Evolutionary conservation across 805 yeast genomes (phyloP).

Genomic region (Cyberlindnera misumaiensis): DNA sequence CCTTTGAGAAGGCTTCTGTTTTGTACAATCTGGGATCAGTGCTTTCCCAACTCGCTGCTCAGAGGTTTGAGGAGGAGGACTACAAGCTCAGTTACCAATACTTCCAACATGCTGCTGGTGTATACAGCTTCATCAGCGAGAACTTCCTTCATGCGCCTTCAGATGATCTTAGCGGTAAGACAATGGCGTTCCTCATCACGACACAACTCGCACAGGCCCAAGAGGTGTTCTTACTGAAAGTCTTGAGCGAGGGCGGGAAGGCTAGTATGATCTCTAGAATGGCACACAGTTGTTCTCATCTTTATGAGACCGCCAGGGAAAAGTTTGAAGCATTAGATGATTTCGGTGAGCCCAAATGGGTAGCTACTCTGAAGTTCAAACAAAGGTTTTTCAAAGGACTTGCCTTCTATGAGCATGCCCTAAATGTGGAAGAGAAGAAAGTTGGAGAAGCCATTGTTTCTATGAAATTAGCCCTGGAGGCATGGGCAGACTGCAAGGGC

Average conservation of each 20-base stretch:
- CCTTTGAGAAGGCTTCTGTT: conserved; percentile 84
- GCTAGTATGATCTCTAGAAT: conserved; percentile 63
- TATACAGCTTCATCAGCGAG: conserved; percentile 63
- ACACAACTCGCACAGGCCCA: conserved; percentile 85
- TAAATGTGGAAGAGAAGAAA: conserved; percentile 49
- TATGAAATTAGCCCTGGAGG: conserved; percentile 42
- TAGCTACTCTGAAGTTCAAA: conserved; percentile 44
- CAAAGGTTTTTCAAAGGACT: conserved; percentile 49
- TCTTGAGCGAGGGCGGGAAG: conserved; percentile 38
- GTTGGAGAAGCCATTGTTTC: conserved; percentile 75
- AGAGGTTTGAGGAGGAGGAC: conserved; percentile 31
- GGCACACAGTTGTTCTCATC: conserved; percentile 51
- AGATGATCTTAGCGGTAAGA: conserved; percentile 62
- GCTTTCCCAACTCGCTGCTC: conserved; percentile 44
- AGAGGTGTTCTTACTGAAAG: conserved; percentile 67
- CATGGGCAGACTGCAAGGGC: conserved; percentile 24
- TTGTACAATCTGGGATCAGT: conserved; percentile 73
- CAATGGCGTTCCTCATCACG: conserved; percentile 54
- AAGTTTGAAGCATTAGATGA: conserved; percentile 28
- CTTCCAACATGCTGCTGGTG: conserved; percentile 74
- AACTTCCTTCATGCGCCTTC: conserved; percentile 88
- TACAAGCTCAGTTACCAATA: conserved; percentile 52
- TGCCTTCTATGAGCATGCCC: conserved; percentile 53
- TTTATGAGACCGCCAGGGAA: conserved; percentile 45
- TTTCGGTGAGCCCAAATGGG: conserved; percentile 46